A percentile compares a stretch with the other conserved stretches of the same genome.
phyloP scores from a whole-genome alignment of 2,329 filamentous ascomycete genomes.

The Alternaria incomplexa region DNA sequence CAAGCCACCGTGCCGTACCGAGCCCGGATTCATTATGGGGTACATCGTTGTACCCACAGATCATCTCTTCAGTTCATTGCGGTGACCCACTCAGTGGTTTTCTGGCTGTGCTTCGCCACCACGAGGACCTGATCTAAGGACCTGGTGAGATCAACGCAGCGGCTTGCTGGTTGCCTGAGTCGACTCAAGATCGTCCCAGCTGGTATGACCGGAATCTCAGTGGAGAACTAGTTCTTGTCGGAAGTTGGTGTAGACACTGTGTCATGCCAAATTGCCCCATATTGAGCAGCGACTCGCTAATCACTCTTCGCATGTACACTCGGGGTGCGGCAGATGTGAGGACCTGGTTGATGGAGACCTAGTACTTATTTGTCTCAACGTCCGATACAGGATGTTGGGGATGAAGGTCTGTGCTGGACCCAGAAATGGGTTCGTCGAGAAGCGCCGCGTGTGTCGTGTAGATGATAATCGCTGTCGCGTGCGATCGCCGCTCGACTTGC shows the following conservation, averaged over 20 bases:
- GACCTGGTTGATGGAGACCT: not conserved
- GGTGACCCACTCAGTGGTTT: not conserved
- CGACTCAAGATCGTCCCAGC: not conserved
- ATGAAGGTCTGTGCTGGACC: slow-evolving; percentile 17
- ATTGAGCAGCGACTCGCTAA: not conserved
- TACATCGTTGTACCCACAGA: slow-evolving; percentile 7
- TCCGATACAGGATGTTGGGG: not conserved
- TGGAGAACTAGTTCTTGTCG: not conserved
- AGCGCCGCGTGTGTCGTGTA: slow-evolving; percentile 8
- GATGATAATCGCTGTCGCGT: slow-evolving; percentile 4
- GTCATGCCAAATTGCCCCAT: not conserved
- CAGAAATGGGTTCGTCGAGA: slow-evolving; percentile 10
- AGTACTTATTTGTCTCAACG: not conserved
- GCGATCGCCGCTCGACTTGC: slow-evolving; percentile 3
- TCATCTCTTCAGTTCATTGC: not conserved
- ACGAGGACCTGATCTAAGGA: not conserved
- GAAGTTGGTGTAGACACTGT: not conserved
- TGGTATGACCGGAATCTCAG: not conserved
- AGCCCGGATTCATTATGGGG: slow-evolving; percentile 5
- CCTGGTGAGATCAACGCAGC: not conserved
- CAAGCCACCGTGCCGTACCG: slow-evolving; percentile 16
- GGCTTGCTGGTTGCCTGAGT: not conserved
- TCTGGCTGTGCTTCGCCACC: slow-evolving; percentile 4
- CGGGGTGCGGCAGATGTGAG: not conserved
- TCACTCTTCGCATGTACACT: not conserved